phyloP scores from a whole-genome alignment of 2,329 filamentous ascomycete genomes.

The Pseudocercospora fijiensis region DNA sequence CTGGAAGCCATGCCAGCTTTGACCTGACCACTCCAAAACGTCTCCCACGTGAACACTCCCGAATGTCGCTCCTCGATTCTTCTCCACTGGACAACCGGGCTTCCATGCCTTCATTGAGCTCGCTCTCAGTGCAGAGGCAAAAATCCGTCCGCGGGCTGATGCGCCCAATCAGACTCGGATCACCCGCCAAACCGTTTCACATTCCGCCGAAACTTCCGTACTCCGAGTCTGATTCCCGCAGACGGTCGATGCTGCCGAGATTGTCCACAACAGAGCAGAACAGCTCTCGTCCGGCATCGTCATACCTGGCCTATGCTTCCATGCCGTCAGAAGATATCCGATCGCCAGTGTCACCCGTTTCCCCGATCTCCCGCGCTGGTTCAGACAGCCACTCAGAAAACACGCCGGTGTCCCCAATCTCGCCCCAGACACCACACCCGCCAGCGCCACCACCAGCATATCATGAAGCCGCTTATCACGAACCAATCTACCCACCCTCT shows the following conservation, averaged over 20 bases:
- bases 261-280: slow-evolving; percentile 6
- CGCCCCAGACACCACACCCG: slow-evolving; percentile 6
- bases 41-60: slow-evolving; percentile 18
- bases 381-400: background rate
- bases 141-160: slow-evolving; percentile 27
- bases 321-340: background rate
- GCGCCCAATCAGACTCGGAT: slow-evolving; percentile 30
- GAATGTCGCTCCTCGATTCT: slow-evolving; percentile 21
- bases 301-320: background rate
- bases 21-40: slow-evolving; percentile 32
- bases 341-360: slow-evolving; percentile 21
- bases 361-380: slow-evolving; percentile 8
- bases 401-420: background rate
- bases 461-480: background rate
- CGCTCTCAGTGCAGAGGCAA: slow-evolving; percentile 7
- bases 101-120: background rate
- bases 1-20: slow-evolving; percentile 35
- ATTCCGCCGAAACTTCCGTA: slow-evolving; percentile 28
- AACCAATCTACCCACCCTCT: background rate
- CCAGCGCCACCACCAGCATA: background rate
- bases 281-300: slow-evolving; percentile 2
- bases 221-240: slow-evolving; percentile 11
- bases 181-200: slow-evolving; percentile 33
- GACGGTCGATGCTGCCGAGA: slow-evolving; percentile 23
- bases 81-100: background rate